Conservation (phyloP, 345 rosid genomes). For the Hibiscus mutabilis region DNA sequence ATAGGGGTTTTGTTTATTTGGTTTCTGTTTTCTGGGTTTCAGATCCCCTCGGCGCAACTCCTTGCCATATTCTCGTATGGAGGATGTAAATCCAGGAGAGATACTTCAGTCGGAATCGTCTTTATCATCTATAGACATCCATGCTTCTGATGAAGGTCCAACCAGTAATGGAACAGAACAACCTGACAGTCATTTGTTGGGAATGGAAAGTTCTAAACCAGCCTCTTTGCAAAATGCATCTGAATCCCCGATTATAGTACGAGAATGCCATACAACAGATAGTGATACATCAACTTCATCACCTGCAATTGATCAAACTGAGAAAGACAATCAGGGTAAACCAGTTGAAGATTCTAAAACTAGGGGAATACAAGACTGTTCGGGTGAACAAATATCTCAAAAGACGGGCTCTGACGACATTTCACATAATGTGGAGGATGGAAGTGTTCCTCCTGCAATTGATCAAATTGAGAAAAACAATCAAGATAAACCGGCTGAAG, state of each 20-base stretch:
- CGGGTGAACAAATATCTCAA: too few species aligned
- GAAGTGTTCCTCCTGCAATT: too few species aligned
- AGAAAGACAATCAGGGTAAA: too few species aligned
- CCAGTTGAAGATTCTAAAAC: too few species aligned
- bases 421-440: too few species aligned
- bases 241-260: background rate
- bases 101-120: conserved; percentile 17
- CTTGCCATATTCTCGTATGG: conserved; percentile 34
- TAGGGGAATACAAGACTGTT: too few species aligned
- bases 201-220: background rate
- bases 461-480: too few species aligned
- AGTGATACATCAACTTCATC: conserved; percentile 17
- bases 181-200: conserved; percentile 5
- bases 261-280: conserved; percentile 12
- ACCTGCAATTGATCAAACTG: background rate
- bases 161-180: conserved; percentile 11
- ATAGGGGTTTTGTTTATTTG: too few species aligned
- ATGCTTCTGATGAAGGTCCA: conserved; percentile 5
- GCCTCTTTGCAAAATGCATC: background rate
- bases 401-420: too few species aligned
- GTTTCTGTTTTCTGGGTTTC: conserved; percentile 9
- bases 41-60: conserved; percentile 11
- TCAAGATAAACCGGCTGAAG: too few species aligned
- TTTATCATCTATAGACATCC: conserved; percentile 9
- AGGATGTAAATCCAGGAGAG: conserved; percentile 27